A percentile compares a stretch with the other conserved stretches of the same genome.
Evolutionary conservation across 352 stramenopile species (phyloP).

Genomic region (Hyaloperonospora brassicae): DNA sequence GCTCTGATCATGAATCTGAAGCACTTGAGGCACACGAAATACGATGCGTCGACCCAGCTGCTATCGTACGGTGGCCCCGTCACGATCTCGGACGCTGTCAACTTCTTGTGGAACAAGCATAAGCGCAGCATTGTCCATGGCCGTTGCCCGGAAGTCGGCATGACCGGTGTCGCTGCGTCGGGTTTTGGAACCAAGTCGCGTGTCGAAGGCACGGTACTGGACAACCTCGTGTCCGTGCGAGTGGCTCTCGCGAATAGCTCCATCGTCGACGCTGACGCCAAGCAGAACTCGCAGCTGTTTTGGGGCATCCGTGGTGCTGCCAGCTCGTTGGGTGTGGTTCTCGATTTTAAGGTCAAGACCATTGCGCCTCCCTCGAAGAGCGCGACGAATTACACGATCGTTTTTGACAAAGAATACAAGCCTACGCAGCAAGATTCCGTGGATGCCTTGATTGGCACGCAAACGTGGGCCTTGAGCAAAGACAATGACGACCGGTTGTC

Average conservation of each 20-base stretch:
- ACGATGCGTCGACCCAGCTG: constrained; percentile 11
- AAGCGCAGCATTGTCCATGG: constrained; percentile 18
- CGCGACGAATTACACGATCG: constrained; percentile 18
- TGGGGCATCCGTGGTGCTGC: constrained; percentile 21
- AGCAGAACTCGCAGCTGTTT: constrained; percentile 21
- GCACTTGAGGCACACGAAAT: constrained; percentile 17
- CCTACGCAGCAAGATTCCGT: constrained; percentile 23
- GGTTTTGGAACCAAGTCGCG: constrained; percentile 23
- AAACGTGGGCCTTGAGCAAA: constrained; percentile 17
- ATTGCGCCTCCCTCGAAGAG: constrained; percentile 7
- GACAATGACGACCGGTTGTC: constrained; percentile 24
- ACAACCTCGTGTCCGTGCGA: constrained; percentile 21
- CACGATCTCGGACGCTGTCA: constrained; percentile 22
- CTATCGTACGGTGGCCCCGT: constrained; percentile 24
- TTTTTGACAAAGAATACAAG: constrained; percentile 11
- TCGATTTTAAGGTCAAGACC: constrained; percentile 23
- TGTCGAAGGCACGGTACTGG: constrained; percentile 15
- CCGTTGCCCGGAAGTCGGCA: constrained; percentile 22
- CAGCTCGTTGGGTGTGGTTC: constrained; percentile 20
- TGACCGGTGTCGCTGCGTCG: constrained; percentile 21
- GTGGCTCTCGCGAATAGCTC: constrained; percentile 21
- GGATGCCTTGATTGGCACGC: constrained; percentile 16
- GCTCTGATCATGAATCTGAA: constrained; percentile 24
- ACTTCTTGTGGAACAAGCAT: constrained; percentile 16
- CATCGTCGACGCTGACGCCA: constrained; percentile 15